phyloP scores from a whole-genome alignment of 176 grass and related monocot genomes.

The Tuctoria greenei region DNA sequence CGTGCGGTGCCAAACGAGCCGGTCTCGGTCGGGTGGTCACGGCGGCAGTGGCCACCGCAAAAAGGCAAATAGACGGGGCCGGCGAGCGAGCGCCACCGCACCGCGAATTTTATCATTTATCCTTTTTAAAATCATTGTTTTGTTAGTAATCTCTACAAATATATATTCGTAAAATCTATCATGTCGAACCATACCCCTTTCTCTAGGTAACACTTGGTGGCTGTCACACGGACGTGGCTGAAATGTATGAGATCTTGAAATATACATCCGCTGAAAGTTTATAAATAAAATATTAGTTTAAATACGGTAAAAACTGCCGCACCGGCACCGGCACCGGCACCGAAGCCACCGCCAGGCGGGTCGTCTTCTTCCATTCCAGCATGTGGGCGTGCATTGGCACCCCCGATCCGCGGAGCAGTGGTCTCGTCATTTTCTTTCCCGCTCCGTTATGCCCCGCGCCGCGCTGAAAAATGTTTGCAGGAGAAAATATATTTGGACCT shows the following conservation, averaged over 20 bases:
- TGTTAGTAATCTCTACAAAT: too few species aligned
- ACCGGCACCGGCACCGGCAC: too few species aligned
- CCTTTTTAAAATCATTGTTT: too few species aligned
- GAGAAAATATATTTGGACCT: background rate
- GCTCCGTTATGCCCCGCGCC: background rate
- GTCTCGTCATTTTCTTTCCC: background rate
- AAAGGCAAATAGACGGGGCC: background rate
- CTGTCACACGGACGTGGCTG: too few species aligned
- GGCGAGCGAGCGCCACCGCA: background rate
- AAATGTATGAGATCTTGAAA: too few species aligned
- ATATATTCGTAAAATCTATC: too few species aligned
- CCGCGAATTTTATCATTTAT: background rate
- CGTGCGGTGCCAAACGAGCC: conserved; percentile 3
- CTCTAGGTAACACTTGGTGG: too few species aligned
- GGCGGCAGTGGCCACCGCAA: background rate
- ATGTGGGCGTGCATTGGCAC: background rate
- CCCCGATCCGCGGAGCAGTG: background rate
- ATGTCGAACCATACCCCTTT: too few species aligned
- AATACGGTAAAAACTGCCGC: too few species aligned
- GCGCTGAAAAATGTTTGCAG: too few species aligned
- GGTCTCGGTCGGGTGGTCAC: background rate
- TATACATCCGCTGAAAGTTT: too few species aligned
- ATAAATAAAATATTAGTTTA: too few species aligned
- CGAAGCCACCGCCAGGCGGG: background rate
- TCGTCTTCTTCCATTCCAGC: background rate